A percentile compares a stretch with the other conserved stretches of the same genome.
Evolutionary conservation across 331 rosid genomes (phyloP).

Genomic region (Rhamnella rubrinervis): DNA sequence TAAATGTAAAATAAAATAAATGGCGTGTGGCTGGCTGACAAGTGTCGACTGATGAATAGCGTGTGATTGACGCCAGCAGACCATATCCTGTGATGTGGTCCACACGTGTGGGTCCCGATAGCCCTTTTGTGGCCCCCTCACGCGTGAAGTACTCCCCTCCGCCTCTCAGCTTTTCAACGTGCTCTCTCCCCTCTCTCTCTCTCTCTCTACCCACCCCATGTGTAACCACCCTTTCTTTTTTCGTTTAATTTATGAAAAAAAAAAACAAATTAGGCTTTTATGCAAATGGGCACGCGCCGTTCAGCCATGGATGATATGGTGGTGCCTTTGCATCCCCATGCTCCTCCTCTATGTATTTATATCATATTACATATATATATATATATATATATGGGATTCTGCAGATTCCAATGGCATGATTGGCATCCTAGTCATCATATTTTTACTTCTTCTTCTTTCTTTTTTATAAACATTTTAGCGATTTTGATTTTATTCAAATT

Average conservation of each 20-base stretch:
- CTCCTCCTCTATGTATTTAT: too few species aligned
- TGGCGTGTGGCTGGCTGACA: neutral
- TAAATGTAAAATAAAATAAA: neutral
- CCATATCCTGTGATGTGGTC: constrained; percentile 29
- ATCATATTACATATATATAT: too few species aligned
- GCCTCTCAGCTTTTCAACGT: constrained; percentile 33
- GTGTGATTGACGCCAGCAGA: constrained; percentile 42
- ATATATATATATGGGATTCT: too few species aligned
- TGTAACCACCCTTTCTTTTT: neutral
- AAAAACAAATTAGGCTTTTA: too few species aligned
- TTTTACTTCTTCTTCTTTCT: too few species aligned
- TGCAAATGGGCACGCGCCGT: too few species aligned
- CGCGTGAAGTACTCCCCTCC: constrained; percentile 35
- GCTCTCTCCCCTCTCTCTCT: constrained; percentile 9
- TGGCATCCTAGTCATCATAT: too few species aligned
- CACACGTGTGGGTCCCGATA: constrained; percentile 34
- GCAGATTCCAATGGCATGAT: too few species aligned
- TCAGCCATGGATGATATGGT: too few species aligned
- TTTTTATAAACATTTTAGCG: too few species aligned
- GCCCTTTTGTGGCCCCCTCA: constrained; percentile 32
- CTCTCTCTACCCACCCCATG: constrained; percentile 7
- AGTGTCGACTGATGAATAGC: constrained; percentile 22
- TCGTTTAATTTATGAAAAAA: neutral
- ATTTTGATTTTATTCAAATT: too few species aligned
- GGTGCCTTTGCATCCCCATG: too few species aligned